These are phyloP conservation scores for Letharia columbiana DNA, from an alignment of 495 filamentous ascomycete species.

Conservation along the genomic window DNA sequence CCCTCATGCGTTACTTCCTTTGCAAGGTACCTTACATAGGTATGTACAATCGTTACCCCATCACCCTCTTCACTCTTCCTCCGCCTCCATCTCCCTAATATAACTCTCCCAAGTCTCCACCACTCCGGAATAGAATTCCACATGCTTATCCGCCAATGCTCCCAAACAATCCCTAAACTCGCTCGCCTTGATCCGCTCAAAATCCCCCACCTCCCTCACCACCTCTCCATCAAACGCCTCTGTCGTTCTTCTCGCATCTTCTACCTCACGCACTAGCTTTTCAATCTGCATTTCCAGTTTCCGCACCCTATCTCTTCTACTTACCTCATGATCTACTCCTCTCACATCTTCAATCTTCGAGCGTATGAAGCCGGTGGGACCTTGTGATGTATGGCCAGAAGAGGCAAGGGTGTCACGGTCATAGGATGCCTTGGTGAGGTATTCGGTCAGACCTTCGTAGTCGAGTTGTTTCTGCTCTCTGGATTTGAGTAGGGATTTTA, in stretches of 20 bases:
- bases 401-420: conserved; percentile 81
- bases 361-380: conserved; percentile 81
- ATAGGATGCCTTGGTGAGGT: conserved; percentile 79
- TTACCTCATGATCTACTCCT: conserved; percentile 92
- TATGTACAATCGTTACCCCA: conserved; percentile 3
- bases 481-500: conserved; percentile 82
- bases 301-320: conserved; percentile 71
- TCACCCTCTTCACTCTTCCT: conserved; percentile 30
- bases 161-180: conserved; percentile 87
- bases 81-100: conserved; percentile 75
- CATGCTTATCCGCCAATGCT: conserved; percentile 72
- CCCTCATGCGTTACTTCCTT: not conserved
- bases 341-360: conserved; percentile 94
- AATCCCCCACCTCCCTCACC: conserved; percentile 81
- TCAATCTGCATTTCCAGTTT: conserved; percentile 89
- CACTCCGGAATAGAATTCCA: conserved; percentile 73
- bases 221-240: conserved; percentile 94
- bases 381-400: conserved; percentile 49
- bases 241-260: conserved; percentile 68
- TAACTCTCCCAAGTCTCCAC: conserved; percentile 86
- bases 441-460: conserved; percentile 91
- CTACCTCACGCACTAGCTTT: conserved; percentile 78
- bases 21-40: not conserved
- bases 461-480: conserved; percentile 97
- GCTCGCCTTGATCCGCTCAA: conserved; percentile 88